Base-by-base conservation (phyloP, 495 filamentous ascomycete genomes). In the Bathelium albidoporum region DNA sequence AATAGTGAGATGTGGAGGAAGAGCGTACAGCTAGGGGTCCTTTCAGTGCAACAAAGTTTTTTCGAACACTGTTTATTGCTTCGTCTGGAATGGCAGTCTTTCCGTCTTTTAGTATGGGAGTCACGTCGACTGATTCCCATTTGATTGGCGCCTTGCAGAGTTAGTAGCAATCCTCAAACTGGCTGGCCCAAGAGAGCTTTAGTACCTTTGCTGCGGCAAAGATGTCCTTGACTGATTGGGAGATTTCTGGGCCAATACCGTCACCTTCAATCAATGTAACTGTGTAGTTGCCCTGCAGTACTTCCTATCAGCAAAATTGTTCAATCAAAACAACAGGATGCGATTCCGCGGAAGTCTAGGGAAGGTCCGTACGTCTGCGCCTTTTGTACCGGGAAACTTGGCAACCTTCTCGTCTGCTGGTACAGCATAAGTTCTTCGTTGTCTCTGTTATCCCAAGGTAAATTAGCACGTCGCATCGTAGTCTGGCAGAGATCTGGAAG, bases 231-330 rank as follows among this genome's bases (percentile, higher is more conserved):
- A 98, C 90, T 31, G 92, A 92, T 77, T 95, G 89, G 66, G 94
- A 86, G 72, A 98, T 97, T 78, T 98, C 92, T 32, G 64, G 61
- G 14, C 94, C 94, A 73, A 98, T 98, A 75, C 94, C 94, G 72
- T 97, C 94, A 79, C 94, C 94, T 81, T 98, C 94, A 68, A 98
- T 98, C 75, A 98, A 81, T 70, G 90, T 94, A 70, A 97, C 93
- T 49, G 87, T 89, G 83, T 88, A 98, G 76, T 90, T 90, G 71
- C 93, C 94, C 93, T 97, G 71, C 16, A 5, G n/a, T 55, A 2
- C 52, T 28, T 59, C 20, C 14, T 59, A 32, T 45, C 28, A 62
- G 65, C 59, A 55, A 28, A 55, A 28, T 29, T 20, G 16, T 55
- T 34, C 39, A 28, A 28, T 49, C 10, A 2, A 65, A 14, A 43